Conservation (phyloP, 495 filamentous ascomycete species). For the Aspergillus hancockii region DNA sequence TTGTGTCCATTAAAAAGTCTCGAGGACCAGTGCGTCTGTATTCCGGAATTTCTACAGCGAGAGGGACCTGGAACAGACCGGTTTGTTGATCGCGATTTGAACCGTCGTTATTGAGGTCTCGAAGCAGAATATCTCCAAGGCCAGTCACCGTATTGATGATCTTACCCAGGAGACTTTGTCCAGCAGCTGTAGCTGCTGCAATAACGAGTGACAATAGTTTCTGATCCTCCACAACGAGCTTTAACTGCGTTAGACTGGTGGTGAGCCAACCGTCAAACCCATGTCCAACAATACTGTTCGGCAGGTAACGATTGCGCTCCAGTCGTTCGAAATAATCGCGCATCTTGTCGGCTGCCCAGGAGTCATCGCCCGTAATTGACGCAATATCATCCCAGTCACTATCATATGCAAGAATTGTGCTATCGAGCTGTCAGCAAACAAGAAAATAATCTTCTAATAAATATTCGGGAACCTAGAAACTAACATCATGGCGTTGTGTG, state of each 20-base stretch:
- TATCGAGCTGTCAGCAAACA: background rate
- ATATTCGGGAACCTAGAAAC: background rate
- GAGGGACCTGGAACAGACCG: slow-evolving; percentile 53
- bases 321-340: slow-evolving; percentile 41
- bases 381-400: slow-evolving; percentile 48
- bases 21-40: slow-evolving; percentile 51
- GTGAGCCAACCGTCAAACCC: slow-evolving; percentile 59
- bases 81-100: slow-evolving; percentile 34
- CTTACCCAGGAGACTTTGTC: slow-evolving; percentile 37
- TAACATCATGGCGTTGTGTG: slow-evolving; percentile 48
- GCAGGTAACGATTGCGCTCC: slow-evolving; percentile 56
- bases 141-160: slow-evolving; percentile 38
- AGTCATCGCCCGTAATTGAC: slow-evolving; percentile 38
- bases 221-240: slow-evolving; percentile 49
- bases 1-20: slow-evolving; percentile 52
- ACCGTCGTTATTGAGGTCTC: slow-evolving; percentile 52
- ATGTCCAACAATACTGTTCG: slow-evolving; percentile 47
- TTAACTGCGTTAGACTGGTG: slow-evolving; percentile 50
- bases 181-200: slow-evolving; percentile 48
- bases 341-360: slow-evolving; percentile 41
- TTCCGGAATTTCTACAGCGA: slow-evolving; percentile 44
- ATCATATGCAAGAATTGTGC: slow-evolving; percentile 37
- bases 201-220: slow-evolving; percentile 52
- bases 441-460: background rate
- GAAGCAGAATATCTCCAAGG: slow-evolving; percentile 44